phyloP scores from a whole-genome alignment of 257 asterid genomes.

The Ehretia macrophylla region DNA sequence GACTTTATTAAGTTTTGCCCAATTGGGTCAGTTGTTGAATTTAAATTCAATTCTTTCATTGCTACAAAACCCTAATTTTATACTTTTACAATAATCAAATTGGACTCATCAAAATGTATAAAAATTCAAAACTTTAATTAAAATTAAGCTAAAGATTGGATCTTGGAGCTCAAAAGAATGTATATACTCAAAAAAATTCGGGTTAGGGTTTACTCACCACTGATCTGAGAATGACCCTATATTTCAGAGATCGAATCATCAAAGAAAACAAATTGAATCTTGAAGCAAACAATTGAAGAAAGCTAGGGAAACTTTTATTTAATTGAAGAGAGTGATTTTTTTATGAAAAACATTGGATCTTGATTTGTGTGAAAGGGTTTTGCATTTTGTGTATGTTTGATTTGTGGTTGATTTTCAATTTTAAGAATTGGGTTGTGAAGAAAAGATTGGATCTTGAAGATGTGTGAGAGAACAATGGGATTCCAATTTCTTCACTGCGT shows the following conservation, averaged over 20 bases:
- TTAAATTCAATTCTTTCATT: conserved; percentile 71
- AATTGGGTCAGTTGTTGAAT: conserved; percentile 62
- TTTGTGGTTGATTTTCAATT: not conserved
- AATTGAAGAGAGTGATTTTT: not conserved
- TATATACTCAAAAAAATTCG: conserved; percentile 9
- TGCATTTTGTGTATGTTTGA: not conserved
- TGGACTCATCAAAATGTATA: conserved; percentile 5
- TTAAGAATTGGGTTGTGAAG: conserved; percentile 1
- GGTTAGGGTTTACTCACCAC: conserved; percentile 27
- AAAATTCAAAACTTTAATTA: not conserved
- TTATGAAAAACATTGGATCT: conserved; percentile 29
- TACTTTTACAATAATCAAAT: conserved; percentile 6
- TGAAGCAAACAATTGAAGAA: not conserved
- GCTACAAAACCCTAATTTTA: conserved; percentile 13
- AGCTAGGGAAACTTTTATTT: not conserved
- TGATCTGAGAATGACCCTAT: conserved; percentile 21
- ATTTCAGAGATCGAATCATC: conserved; percentile 11
- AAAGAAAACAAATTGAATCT: not conserved
- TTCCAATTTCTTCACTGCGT: no score
- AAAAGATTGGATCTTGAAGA: conserved; percentile 37
- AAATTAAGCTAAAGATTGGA: conserved; percentile 13
- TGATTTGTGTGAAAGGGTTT: conserved; percentile 6
- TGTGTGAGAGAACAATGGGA: not conserved
- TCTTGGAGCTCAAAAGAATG: conserved; percentile 14
- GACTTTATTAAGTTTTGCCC: conserved; percentile 80